These are phyloP conservation scores for Xerocomus minutiporus DNA, from an alignment of 1,284 basidiomycete genomes.

Conservation along the genomic window DNA sequence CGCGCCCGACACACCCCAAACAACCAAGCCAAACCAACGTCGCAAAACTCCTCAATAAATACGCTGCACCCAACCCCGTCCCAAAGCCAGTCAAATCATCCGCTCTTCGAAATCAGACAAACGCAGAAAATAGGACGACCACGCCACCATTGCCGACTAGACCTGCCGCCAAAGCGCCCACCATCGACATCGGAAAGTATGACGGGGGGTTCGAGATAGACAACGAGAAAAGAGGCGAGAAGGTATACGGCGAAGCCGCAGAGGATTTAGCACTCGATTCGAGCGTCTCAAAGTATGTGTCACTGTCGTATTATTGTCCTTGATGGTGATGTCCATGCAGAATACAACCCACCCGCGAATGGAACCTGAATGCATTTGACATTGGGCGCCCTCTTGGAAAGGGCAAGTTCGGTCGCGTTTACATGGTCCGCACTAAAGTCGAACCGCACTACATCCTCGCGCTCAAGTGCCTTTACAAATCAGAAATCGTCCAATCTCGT, in stretches of 20 bases:
- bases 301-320: not conserved
- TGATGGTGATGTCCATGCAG: conserved; percentile 34
- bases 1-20: conserved; percentile 44
- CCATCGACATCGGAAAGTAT: conserved; percentile 77
- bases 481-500: conserved; percentile 83
- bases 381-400: conserved; percentile 96
- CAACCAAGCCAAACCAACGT: conserved; percentile 52
- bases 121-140: conserved; percentile 23
- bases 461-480: conserved; percentile 96
- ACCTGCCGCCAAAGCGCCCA: conserved; percentile 18
- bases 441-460: conserved; percentile 92
- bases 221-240: conserved; percentile 59
- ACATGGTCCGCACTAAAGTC: conserved; percentile 92
- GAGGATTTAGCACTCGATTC: conserved; percentile 76
- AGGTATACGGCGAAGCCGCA: conserved; percentile 68
- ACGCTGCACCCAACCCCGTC: conserved; percentile 50
- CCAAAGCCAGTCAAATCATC: conserved; percentile 38
- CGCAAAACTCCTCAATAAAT: conserved; percentile 65
- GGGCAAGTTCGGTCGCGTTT: conserved; percentile 98
- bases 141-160: conserved; percentile 24
- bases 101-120: conserved; percentile 38
- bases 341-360: conserved; percentile 69
- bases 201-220: conserved; percentile 85
- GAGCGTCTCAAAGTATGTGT: conserved; percentile 56
- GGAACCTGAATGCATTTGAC: conserved; percentile 85